Base-by-base conservation (phyloP, 441 rosid species). In the Pelargonium exstipulatum region DNA sequence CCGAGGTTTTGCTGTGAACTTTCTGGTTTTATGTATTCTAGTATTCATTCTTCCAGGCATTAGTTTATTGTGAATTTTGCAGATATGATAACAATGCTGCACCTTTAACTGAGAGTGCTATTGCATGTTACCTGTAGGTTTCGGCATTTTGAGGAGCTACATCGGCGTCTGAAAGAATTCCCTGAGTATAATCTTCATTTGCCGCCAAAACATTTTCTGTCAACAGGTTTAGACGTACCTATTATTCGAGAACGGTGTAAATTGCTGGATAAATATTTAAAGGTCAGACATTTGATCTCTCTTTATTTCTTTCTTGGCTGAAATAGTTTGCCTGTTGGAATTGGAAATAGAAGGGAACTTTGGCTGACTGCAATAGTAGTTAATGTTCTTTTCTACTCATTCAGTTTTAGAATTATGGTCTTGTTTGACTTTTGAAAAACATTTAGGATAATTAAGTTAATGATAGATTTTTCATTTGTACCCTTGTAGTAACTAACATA, bases 111-210 rank as follows among this genome's bases (percentile, higher is more conserved):
- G 61, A 57, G 66, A 69, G 42, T 37, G 65, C 72, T 69, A 63
- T 69, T 69, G 55, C 57, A 53, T 32, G 32, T 71, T 64, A 14
- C 70, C 49, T 57, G 73, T 80, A 95, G 97, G 85, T 95, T 92
- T 80, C 96, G 97, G 65, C 99, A 95, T 84, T 95, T 95, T 85
- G 99, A 95, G 85, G 99, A 95, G 86, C 81, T 95, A 73, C 99
- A 95, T 81, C 90, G 90, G 70, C 94, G 96, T 69, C 92, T 95
- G 63, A 95, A 91, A 82, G 89, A 85, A 78, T 91, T 91, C 84
- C 84, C 90, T 0, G 98, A 90, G 77, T 95, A 92, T 76, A 87
- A 82, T 85, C 96, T 92, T 75, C 90, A 95, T 79, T 85, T 95
- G 86, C 99, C 97, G 9, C 99, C 98, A 3, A 95, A 95, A 82